Evolutionary conservation across 352 stramenopile genomes (phyloP).

Genomic region (Aphanomyces stellatus): DNA sequence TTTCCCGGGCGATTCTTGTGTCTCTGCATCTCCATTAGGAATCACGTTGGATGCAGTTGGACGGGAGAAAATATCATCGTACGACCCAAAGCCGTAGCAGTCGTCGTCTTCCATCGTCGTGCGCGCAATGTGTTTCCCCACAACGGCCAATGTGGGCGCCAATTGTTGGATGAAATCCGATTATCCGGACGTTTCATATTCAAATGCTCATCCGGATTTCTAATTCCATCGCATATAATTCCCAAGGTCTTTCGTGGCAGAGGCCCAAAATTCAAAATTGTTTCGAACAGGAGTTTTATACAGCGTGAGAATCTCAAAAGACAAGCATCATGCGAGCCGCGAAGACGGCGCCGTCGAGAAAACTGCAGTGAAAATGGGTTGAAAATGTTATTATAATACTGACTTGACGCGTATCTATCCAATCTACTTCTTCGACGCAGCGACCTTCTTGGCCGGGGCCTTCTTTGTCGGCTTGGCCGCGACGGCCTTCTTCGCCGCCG

Average conservation of each 20-base stretch:
- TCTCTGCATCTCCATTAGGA: background rate
- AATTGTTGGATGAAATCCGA: background rate
- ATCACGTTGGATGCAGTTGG: background rate
- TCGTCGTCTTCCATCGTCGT: slow-evolving; percentile 19
- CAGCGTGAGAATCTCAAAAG: too few species aligned
- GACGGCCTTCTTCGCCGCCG: slow-evolving; percentile 6
- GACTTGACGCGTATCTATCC: background rate
- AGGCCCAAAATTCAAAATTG: too few species aligned
- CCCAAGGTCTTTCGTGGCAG: too few species aligned
- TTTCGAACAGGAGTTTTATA: too few species aligned
- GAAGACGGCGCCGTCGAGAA: slow-evolving; percentile 1
- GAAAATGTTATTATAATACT: slow-evolving; percentile 4
- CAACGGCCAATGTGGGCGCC: background rate
- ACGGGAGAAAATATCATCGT: slow-evolving; percentile 17
- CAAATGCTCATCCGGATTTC: background rate
- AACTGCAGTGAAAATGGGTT: background rate
- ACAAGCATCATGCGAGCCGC: too few species aligned
- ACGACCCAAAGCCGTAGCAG: slow-evolving; percentile 19
- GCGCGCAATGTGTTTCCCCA: background rate
- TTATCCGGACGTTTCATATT: background rate
- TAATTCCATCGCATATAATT: too few species aligned
- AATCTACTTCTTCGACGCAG: background rate
- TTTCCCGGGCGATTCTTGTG: background rate
- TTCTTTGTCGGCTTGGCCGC: slow-evolving; percentile 11
- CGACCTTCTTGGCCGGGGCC: slow-evolving; percentile 4